Conservation (phyloP, 495 filamentous ascomycete species). For the Neurospora hispaniola region DNA sequence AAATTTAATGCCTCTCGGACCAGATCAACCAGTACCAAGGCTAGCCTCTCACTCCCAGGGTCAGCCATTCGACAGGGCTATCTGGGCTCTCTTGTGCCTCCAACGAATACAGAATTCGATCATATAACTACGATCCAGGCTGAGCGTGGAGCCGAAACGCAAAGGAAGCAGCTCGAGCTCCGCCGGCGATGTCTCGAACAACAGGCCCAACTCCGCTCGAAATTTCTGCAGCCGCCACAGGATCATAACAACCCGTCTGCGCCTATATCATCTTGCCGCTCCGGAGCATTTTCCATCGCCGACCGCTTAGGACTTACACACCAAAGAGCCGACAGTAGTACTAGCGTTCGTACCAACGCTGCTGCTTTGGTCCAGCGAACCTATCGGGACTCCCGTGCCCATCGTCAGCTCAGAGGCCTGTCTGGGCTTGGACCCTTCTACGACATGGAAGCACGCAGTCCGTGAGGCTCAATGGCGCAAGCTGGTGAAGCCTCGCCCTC, state of each 20-base stretch:
- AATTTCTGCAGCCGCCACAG: conserved; percentile 8
- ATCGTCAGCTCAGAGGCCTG: no score
- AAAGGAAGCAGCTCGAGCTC: conserved; percentile 25
- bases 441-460: no score
- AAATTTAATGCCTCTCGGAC: background rate
- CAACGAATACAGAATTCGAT: conserved; percentile 31
- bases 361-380: no score
- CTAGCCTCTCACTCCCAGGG: background rate
- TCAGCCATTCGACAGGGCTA: conserved; percentile 29
- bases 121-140: conserved; percentile 34
- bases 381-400: no score
- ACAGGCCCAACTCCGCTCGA: conserved; percentile 4
- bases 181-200: conserved; percentile 16
- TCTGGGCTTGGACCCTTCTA: no score
- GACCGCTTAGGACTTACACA: no score
- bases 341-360: no score
- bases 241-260: background rate
- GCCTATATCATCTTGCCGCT: background rate
- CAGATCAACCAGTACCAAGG: background rate
- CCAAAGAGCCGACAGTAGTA: no score
- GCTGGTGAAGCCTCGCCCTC: no score
- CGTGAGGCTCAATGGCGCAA: no score
- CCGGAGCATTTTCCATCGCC: background rate
- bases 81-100: conserved; percentile 36
- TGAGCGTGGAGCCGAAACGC: conserved; percentile 34